Percentiles rank a stretch among this genome's conserved stretches.
phyloP scores from a whole-genome alignment of 1,139 yeast species.

The Eremothecium sinecaudum region DNA sequence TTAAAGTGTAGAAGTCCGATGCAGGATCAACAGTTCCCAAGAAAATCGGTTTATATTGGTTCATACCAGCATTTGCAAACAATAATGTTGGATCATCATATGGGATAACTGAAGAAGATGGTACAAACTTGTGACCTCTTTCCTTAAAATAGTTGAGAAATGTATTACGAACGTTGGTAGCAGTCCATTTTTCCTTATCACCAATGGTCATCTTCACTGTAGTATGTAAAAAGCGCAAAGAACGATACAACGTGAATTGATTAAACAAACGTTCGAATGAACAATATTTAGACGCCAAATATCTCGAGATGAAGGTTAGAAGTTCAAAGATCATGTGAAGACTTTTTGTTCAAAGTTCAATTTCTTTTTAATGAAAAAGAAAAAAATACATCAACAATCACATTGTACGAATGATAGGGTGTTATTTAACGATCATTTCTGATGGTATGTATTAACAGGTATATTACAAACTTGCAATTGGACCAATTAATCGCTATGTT shows the following conservation, averaged over 20 bases:
- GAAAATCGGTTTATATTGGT: slow-evolving; percentile 94
- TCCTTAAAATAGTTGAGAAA: slow-evolving; percentile 73
- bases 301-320: too few species aligned
- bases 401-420: too few species aligned
- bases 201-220: slow-evolving; percentile 27
- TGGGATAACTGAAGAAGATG: slow-evolving; percentile 92
- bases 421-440: too few species aligned
- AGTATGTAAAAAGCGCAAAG: slow-evolving; percentile 7
- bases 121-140: slow-evolving; percentile 66
- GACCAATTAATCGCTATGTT: too few species aligned
- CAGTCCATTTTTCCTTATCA: slow-evolving; percentile 46
- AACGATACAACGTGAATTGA: slow-evolving; percentile 3
- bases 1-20: slow-evolving; percentile 71
- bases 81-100: slow-evolving; percentile 94
- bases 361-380: neutral
- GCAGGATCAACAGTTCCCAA: slow-evolving; percentile 95
- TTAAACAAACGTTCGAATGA: too few species aligned
- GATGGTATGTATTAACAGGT: too few species aligned
- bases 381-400: neutral
- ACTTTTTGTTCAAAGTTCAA: too few species aligned
- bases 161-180: slow-evolving; percentile 72
- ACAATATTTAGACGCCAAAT: too few species aligned
- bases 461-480: too few species aligned
- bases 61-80: slow-evolving; percentile 98
- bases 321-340: neutral